Base-by-base conservation (phyloP, 805 yeast genomes). In the Kazachstania psychrophila region DNA sequence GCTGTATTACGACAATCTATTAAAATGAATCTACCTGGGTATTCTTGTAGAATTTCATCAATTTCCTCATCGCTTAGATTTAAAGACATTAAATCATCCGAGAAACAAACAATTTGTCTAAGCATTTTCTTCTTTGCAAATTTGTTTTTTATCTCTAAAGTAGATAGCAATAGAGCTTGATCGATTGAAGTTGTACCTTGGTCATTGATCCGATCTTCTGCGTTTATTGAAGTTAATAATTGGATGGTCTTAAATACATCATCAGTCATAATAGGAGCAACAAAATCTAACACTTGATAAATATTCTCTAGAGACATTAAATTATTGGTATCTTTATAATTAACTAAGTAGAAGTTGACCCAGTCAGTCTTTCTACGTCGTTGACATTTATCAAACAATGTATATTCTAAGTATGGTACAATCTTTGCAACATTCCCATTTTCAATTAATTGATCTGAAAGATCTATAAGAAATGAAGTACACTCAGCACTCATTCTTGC, bases 291-390 rank as follows among this genome's bases (percentile, higher is more conserved):
- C 7, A 51, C 27, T 28, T 49, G 43, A 31, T 27, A 44, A 12
- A 54, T 46, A 32, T 48, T 44, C 2, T 50, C 51, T 5, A 55
- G 43, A 9, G 39, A 38, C 30, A 45, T 48, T 5, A 46, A 36
- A 32, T 52, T 51, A 8, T 31, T 34, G 3, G 49, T 38, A 45
- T 38, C 10, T 28, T 25, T 14, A 34, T 29, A 23, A 31, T 50
- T 55, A 7, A 47, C 46, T 24, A 51, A 28, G 28, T 40, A 47
- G 27, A 49, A 43, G 35, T 47, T 45, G 14, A 47, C 38, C 48
- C 50, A 57, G 38, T 57, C 60, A 2, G 62, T 57, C 45, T 54
- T 57, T 20, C 62, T 51, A 18, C 34, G 36, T 28, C 46, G 44
- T 33, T 48, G 52, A 29, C 46, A 46, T 38, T 57, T 57, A 23